These are phyloP conservation scores for Xylaria bambusicola DNA, from an alignment of 495 filamentous ascomycete species.

Conservation along the genomic window DNA sequence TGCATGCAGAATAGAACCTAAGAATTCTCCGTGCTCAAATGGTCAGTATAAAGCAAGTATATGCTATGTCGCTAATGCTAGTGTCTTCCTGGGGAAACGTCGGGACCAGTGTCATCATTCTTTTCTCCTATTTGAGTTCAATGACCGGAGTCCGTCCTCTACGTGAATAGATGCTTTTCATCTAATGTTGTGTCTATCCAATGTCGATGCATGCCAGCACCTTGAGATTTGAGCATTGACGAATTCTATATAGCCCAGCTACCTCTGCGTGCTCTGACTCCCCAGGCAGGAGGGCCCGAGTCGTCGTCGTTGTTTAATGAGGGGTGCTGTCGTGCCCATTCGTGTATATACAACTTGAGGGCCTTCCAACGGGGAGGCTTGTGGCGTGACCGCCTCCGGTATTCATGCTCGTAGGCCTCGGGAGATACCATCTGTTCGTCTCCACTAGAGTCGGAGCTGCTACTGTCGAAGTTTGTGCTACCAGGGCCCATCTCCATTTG, in stretches of 20 bases:
- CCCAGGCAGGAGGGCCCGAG: slow-evolving; percentile 62
- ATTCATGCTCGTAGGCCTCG: slow-evolving; percentile 14
- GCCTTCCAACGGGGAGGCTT: slow-evolving; percentile 74
- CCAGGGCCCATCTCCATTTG: slow-evolving; percentile 49
- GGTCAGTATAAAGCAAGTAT: background rate
- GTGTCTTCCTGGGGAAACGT: background rate
- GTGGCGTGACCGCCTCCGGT: slow-evolving; percentile 34
- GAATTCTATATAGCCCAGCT: slow-evolving; percentile 73
- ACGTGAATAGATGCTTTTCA: background rate
- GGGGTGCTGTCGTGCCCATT: slow-evolving; percentile 83
- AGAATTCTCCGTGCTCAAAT: background rate
- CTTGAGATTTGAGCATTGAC: slow-evolving; percentile 8
- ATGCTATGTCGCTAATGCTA: slow-evolving; percentile 14
- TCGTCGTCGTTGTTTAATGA: slow-evolving; percentile 57
- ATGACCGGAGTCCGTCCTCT: background rate
- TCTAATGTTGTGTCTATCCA: slow-evolving; percentile 6
- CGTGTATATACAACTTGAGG: slow-evolving; percentile 74
- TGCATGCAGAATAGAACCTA: background rate
- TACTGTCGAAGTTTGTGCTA: slow-evolving; percentile 19
- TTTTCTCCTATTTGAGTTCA: background rate
- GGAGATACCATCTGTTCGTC: slow-evolving; percentile 22
- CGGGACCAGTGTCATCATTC: background rate
- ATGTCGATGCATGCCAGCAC: background rate
- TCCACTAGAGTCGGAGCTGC: slow-evolving; percentile 36
- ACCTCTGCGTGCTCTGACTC: slow-evolving; percentile 70